phyloP scores from a whole-genome alignment of 768 basidiomycete genomes.

The Tulasnella sp. region DNA sequence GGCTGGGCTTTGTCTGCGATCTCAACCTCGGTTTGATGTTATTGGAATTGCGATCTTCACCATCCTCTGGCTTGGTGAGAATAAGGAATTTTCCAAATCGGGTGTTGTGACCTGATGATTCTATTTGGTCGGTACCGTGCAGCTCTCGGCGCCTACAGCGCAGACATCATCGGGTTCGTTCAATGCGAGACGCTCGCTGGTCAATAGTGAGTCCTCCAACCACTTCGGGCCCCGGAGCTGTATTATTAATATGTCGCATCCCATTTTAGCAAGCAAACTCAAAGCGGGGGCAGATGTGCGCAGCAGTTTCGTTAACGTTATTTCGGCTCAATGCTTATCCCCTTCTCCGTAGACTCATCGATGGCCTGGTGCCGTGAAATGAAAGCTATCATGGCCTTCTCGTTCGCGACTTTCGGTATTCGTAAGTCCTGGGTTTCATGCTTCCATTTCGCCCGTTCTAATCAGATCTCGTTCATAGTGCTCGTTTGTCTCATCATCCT shows the following conservation, averaged over 20 bases:
- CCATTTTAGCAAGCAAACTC: constrained; percentile 2
- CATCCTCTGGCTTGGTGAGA: constrained; percentile 27
- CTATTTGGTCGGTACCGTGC: background rate
- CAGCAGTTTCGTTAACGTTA: background rate
- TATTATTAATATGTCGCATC: background rate
- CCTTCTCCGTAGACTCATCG: constrained; percentile 17
- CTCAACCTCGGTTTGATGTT: constrained; percentile 25
- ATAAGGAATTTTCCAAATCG: background rate
- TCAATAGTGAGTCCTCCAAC: constrained; percentile 3
- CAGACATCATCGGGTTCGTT: constrained; percentile 27
- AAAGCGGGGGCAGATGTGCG: constrained; percentile 20
- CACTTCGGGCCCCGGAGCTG: background rate
- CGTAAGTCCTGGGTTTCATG: background rate
- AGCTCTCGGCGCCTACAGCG: constrained; percentile 21
- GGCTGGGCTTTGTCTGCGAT: background rate
- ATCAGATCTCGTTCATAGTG: background rate
- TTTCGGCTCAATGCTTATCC: background rate
- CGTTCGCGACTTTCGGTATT: constrained; percentile 27
- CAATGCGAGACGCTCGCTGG: constrained; percentile 26
- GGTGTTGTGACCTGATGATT: background rate
- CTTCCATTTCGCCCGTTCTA: background rate
- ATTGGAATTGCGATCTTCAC: constrained; percentile 15
- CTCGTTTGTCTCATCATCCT: constrained; percentile 21
- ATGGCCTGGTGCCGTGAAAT: constrained; percentile 24
- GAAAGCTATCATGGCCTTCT: constrained; percentile 28